These are phyloP conservation scores for Solanum arcanum DNA, from an alignment of 257 asterid species.

Conservation along the genomic window DNA sequence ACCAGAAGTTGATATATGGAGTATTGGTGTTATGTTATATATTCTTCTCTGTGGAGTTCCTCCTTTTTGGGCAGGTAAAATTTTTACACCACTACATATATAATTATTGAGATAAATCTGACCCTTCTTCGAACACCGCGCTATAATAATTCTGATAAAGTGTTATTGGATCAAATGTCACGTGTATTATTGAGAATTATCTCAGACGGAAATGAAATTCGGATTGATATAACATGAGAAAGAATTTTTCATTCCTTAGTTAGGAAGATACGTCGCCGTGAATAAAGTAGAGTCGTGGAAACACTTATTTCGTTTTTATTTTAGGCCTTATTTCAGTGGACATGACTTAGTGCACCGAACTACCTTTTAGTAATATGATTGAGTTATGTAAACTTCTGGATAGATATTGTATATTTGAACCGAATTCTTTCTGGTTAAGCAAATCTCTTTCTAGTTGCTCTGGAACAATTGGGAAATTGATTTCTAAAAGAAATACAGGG, in stretches of 20 bases:
- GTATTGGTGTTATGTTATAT: conserved; percentile 86
- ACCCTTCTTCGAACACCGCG: rapidly evolving
- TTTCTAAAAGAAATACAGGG: too few species aligned
- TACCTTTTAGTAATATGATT: too few species aligned
- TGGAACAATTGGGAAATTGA: neutral
- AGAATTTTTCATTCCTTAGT: neutral
- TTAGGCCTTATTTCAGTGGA: neutral
- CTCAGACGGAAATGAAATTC: neutral
- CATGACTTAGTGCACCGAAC: neutral
- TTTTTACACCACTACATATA: neutral
- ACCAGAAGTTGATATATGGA: conserved; percentile 91
- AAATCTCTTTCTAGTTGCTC: neutral
- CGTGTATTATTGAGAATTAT: too few species aligned
- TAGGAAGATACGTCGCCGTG: neutral
- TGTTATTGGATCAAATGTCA: neutral
- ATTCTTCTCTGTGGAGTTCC: conserved; percentile 86
- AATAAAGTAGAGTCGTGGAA: neutral
- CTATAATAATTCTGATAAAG: neutral
- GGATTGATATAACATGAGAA: neutral
- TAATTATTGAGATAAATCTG: neutral
- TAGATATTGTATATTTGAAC: too few species aligned
- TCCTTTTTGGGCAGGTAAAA: conserved; percentile 78
- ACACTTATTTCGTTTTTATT: rapidly evolving
- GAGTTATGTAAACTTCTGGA: too few species aligned
- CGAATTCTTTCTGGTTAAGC: too few species aligned